Conservation (phyloP, 305 asterid species). For the Fraxinus velutina region DNA sequence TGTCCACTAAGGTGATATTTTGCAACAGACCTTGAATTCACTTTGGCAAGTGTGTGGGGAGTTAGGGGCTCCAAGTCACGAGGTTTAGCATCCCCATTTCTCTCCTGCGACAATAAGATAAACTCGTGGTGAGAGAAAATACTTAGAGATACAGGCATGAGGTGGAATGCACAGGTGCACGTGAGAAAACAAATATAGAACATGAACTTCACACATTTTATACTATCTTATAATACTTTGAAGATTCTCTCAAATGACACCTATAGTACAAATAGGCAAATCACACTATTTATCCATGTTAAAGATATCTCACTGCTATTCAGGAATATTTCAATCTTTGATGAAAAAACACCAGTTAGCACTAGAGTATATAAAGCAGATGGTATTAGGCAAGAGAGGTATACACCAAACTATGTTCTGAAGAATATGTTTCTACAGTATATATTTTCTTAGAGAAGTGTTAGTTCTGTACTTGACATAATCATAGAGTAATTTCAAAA, state of each 20-base stretch:
- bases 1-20: background rate
- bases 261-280: background rate
- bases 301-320: constrained; percentile 16
- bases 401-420: background rate
- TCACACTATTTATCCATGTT: constrained; percentile 5
- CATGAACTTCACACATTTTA: background rate
- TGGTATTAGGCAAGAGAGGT: constrained; percentile 4
- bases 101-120: constrained; percentile 47
- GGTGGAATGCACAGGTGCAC: background rate
- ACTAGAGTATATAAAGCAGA: background rate
- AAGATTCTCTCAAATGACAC: constrained; percentile 9
- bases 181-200: constrained; percentile 1
- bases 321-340: constrained; percentile 10
- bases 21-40: constrained; percentile 67
- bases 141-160: background rate
- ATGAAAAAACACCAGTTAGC: constrained; percentile 12
- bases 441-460: background rate
- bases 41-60: constrained; percentile 60
- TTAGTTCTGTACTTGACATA: background rate
- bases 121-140: constrained; percentile 2
- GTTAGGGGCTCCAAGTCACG: constrained; percentile 76
- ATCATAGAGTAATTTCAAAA: background rate
- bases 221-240: constrained; percentile 3
- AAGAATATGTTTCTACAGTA: constrained; percentile 12
- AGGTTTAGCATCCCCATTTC: constrained; percentile 68